Evolutionary conservation across 2,329 filamentous ascomycete species (phyloP).

Genomic region (Arthroderma uncinatum): DNA sequence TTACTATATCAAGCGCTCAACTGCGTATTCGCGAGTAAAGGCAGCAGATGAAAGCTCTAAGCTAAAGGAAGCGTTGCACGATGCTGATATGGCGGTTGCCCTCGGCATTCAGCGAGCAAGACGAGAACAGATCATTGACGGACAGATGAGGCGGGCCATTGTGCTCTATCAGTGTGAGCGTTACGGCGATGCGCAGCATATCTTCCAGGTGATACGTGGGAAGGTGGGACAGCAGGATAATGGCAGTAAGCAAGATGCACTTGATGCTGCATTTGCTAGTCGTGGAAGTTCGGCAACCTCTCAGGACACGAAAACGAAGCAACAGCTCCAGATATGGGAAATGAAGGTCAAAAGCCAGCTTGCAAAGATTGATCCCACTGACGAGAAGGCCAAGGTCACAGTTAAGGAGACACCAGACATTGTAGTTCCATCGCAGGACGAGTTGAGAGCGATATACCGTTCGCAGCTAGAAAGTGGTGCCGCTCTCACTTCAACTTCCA

Average conservation of each 20-base stretch:
- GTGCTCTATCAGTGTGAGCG: slow-evolving; percentile 58
- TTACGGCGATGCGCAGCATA: slow-evolving; percentile 63
- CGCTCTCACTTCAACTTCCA: background rate
- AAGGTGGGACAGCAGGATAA: slow-evolving; percentile 34
- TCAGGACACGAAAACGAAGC: slow-evolving; percentile 13
- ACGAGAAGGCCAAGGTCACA: slow-evolving; percentile 36
- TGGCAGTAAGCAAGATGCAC: slow-evolving; percentile 17
- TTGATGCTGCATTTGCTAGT: slow-evolving; percentile 19
- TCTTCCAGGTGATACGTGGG: slow-evolving; percentile 48
- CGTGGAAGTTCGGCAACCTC: slow-evolving; percentile 2
- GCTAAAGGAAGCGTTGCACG: slow-evolving; percentile 47
- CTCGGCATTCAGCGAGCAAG: slow-evolving; percentile 57
- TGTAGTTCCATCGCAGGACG: slow-evolving; percentile 33
- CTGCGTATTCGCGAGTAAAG: slow-evolving; percentile 57
- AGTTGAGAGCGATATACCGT: slow-evolving; percentile 27
- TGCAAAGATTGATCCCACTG: slow-evolving; percentile 38
- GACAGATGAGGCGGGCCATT: slow-evolving; percentile 69
- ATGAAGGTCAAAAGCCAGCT: slow-evolving; percentile 45
- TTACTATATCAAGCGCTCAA: slow-evolving; percentile 75
- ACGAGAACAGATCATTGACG: slow-evolving; percentile 64
- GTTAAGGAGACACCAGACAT: slow-evolving; percentile 45
- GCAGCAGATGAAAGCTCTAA: slow-evolving; percentile 38
- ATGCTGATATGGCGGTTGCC: slow-evolving; percentile 56
- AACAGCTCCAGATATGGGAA: slow-evolving; percentile 45
- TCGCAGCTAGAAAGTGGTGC: slow-evolving; percentile 18